These are phyloP conservation scores for Trapa incisa DNA, from an alignment of 345 rosid genomes.

Conservation along the genomic window DNA sequence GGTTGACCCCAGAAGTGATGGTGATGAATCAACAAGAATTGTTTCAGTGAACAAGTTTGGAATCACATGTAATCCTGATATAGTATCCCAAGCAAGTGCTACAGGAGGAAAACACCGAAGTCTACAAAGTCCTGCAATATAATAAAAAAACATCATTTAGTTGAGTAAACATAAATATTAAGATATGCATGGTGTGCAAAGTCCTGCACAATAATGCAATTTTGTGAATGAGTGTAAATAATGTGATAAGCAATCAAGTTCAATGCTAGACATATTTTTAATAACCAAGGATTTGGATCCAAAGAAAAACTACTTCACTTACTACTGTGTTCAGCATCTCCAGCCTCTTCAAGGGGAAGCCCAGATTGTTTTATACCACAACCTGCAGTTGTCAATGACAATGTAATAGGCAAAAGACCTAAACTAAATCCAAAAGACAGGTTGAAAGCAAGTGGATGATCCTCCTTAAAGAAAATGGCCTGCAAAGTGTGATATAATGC, in stretches of 20 bases:
- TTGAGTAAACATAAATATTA: not conserved
- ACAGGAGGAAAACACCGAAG: slow-evolving; percentile 97
- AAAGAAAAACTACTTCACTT: slow-evolving; percentile 15
- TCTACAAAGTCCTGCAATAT: slow-evolving; percentile 80
- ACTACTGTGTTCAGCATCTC: slow-evolving; percentile 59
- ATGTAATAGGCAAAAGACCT: slow-evolving; percentile 68
- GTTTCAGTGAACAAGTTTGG: slow-evolving; percentile 62
- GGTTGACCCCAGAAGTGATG: slow-evolving; percentile 61
- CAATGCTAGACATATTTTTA: slow-evolving; percentile 1
- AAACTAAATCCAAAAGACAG: slow-evolving; percentile 68
- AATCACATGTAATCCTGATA: slow-evolving; percentile 65
- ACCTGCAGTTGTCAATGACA: slow-evolving; percentile 66
- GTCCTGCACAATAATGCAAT: slow-evolving; percentile 30
- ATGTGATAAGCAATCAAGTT: not conserved
- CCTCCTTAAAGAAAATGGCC: slow-evolving; percentile 68
- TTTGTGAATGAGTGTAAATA: not conserved
- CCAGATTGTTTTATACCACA: slow-evolving; percentile 79
- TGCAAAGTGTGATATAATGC: slow-evolving; percentile 26
- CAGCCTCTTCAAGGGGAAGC: slow-evolving; percentile 64
- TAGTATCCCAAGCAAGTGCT: slow-evolving; percentile 93
- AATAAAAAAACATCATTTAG: not conserved
- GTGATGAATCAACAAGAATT: slow-evolving; percentile 65
- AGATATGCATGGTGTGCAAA: slow-evolving; percentile 36
- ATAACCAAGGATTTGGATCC: not conserved
- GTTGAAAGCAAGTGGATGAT: slow-evolving; percentile 81